These are phyloP conservation scores for Dittrichia graveolens DNA, from an alignment of 129 eudicot genomes.

Conservation along the genomic window DNA sequence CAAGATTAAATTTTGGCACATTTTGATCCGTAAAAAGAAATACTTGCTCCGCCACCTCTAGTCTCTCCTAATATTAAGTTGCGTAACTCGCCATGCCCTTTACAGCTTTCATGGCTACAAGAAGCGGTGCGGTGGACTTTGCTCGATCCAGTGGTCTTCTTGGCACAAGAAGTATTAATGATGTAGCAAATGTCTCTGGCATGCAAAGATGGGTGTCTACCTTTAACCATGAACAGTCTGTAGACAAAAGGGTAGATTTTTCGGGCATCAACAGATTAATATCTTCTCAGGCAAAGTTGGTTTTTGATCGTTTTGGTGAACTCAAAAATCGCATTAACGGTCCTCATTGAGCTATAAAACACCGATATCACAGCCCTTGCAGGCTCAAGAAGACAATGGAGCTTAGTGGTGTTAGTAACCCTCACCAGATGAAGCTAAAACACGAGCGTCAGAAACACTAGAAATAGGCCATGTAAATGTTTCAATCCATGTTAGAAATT, in stretches of 20 bases:
- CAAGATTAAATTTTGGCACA: too few relatives aligned
- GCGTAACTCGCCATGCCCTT: constrained; percentile 8
- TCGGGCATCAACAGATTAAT: constrained; percentile 43
- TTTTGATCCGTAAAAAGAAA: too few relatives aligned
- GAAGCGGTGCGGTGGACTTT: constrained; percentile 53
- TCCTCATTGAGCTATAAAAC: constrained; percentile 41
- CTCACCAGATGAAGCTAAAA: constrained; percentile 14
- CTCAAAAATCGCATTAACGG: constrained; percentile 29
- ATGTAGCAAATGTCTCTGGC: constrained; percentile 33
- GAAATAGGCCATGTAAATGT: neutral
- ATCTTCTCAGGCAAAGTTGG: constrained; percentile 47
- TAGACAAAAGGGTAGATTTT: constrained; percentile 42
- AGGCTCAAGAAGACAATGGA: neutral
- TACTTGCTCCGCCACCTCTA: neutral
- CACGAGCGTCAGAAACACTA: neutral
- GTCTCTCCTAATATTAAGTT: neutral
- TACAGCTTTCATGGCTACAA: constrained; percentile 64
- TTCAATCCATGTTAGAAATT: neutral
- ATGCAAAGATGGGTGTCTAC: constrained; percentile 46
- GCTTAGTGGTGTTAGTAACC: constrained; percentile 1
- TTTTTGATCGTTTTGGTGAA: constrained; percentile 41
- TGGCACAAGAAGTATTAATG: constrained; percentile 37
- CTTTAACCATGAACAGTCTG: constrained; percentile 44
- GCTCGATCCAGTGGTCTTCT: constrained; percentile 47
- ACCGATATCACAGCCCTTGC: constrained; percentile 4